Conservation (phyloP, 306 rosid genomes). For the Pterocarpus santalinus region DNA sequence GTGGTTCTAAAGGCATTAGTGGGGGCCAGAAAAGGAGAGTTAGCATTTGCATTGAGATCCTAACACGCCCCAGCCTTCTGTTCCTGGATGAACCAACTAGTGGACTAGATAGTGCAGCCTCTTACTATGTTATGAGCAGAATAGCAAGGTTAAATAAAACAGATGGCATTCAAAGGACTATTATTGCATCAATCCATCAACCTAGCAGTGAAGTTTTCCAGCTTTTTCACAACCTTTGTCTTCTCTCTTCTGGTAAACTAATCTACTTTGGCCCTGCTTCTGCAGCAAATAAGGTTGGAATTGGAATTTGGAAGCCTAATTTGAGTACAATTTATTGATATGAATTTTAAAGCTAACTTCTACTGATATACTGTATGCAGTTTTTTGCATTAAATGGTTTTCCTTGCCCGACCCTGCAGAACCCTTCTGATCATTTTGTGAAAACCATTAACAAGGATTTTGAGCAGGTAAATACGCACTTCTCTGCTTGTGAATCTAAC, state of each 20-base stretch:
- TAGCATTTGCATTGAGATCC: slow-evolving; percentile 31
- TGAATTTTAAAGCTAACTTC: too few species aligned
- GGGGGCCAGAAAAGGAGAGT: slow-evolving; percentile 71
- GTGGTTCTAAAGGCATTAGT: slow-evolving; percentile 63
- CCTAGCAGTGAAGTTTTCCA: too few species aligned
- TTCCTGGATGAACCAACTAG: too few species aligned
- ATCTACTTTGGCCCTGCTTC: slow-evolving; percentile 68
- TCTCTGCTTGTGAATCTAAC: too few species aligned
- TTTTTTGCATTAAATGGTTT: slow-evolving; percentile 61
- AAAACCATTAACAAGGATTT: slow-evolving; percentile 67
- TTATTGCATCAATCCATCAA: slow-evolving; percentile 46
- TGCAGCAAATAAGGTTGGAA: slow-evolving; percentile 57
- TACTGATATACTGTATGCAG: too few species aligned
- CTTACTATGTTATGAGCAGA: slow-evolving; percentile 66
- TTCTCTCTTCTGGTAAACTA: slow-evolving; percentile 56
- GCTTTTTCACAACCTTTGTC: slow-evolving; percentile 26
- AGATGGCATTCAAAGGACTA: slow-evolving; percentile 48
- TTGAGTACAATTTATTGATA: too few species aligned
- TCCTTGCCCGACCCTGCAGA: slow-evolving; percentile 65
- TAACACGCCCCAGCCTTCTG: too few species aligned
- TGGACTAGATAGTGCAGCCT: slow-evolving; percentile 56
- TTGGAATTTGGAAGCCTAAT: slow-evolving; percentile 1
- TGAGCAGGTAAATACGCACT: slow-evolving; percentile 43
- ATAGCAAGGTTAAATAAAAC: slow-evolving; percentile 45
- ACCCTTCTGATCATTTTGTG: slow-evolving; percentile 67